Evolutionary conservation across 192 early-diverging fungal species (phyloP).

Genomic region (Rhizophagus clarus): DNA sequence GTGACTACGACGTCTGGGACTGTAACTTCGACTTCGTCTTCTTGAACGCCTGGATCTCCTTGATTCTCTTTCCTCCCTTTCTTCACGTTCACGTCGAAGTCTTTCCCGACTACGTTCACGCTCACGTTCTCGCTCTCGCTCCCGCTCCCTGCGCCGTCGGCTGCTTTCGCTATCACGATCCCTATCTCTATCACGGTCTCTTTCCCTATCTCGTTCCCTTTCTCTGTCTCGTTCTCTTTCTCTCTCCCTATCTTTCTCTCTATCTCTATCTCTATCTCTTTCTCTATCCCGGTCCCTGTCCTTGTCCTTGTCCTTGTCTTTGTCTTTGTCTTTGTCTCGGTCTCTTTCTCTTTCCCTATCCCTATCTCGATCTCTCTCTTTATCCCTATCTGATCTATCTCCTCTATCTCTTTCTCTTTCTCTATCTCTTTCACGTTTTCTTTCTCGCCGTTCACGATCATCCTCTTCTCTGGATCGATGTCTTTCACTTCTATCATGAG

Average conservation of each 20-base stretch:
- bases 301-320: slow-evolving; percentile 24
- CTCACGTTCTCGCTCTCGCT: slow-evolving; percentile 40
- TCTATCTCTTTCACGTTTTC: slow-evolving; percentile 41
- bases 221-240: slow-evolving; percentile 43
- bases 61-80: slow-evolving; percentile 47
- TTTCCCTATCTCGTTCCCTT: slow-evolving; percentile 39
- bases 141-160: slow-evolving; percentile 49
- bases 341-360: slow-evolving; percentile 37
- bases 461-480: slow-evolving; percentile 41
- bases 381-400: slow-evolving; percentile 34
- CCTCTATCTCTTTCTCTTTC: slow-evolving; percentile 38
- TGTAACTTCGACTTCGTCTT: slow-evolving; percentile 47
- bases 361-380: slow-evolving; percentile 42
- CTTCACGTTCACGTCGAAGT: slow-evolving; percentile 40
- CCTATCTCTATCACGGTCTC: slow-evolving; percentile 33
- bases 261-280: slow-evolving; percentile 38
- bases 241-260: slow-evolving; percentile 35
- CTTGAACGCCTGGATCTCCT: slow-evolving; percentile 50
- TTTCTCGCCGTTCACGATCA: slow-evolving; percentile 41
- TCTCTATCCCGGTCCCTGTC: slow-evolving; percentile 46
- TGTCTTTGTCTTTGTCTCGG: slow-evolving; percentile 26
- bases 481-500: slow-evolving; percentile 39
- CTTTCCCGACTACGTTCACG: slow-evolving; percentile 34
- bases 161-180: slow-evolving; percentile 37
- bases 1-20: slow-evolving; percentile 24